phyloP scores from a whole-genome alignment of 768 basidiomycete species.

The Tulasnella sp. region DNA sequence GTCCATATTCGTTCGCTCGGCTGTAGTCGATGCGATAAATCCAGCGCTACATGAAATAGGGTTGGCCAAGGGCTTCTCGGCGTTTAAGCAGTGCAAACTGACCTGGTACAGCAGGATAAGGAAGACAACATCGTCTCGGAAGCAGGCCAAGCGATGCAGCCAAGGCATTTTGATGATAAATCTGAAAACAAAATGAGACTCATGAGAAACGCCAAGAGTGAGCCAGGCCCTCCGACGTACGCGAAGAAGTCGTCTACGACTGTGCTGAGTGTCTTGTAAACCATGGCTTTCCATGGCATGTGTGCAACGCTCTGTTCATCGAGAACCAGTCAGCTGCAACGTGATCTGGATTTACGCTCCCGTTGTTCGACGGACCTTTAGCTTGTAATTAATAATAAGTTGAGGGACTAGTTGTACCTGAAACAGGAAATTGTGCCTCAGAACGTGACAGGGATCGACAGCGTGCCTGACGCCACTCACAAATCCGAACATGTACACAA shows the following conservation, averaged over 20 bases:
- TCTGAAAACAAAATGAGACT: conserved; percentile 47
- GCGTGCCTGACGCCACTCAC: conserved; percentile 60
- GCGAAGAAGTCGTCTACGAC: conserved; percentile 93
- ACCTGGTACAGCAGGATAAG: conserved; percentile 92
- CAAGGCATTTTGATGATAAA: conserved; percentile 98
- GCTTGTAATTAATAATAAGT: conserved; percentile 95
- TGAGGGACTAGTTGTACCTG: conserved; percentile 86
- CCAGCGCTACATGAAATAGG: conserved; percentile 68
- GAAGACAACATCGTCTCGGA: conserved; percentile 84
- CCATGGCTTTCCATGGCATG: conserved; percentile 99
- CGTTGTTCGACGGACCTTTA: conserved; percentile 62
- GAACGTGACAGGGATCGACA: conserved; percentile 20
- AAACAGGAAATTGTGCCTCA: conserved; percentile 35
- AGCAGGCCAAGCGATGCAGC: conserved; percentile 75
- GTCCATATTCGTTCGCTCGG: conserved; percentile 95
- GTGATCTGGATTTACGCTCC: background rate
- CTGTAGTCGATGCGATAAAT: conserved; percentile 96
- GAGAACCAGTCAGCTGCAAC: background rate
- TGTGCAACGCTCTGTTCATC: conserved; percentile 81
- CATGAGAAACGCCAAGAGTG: conserved; percentile 22
- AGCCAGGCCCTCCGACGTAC: conserved; percentile 50
- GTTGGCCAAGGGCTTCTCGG: conserved; percentile 29
- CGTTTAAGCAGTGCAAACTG: conserved; percentile 41
- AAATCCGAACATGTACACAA: conserved; percentile 97
- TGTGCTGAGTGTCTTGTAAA: conserved; percentile 89